These are phyloP conservation scores for Debaryomyces sp. DNA, from an alignment of 1,139 yeast species.

Conservation along the genomic window DNA sequence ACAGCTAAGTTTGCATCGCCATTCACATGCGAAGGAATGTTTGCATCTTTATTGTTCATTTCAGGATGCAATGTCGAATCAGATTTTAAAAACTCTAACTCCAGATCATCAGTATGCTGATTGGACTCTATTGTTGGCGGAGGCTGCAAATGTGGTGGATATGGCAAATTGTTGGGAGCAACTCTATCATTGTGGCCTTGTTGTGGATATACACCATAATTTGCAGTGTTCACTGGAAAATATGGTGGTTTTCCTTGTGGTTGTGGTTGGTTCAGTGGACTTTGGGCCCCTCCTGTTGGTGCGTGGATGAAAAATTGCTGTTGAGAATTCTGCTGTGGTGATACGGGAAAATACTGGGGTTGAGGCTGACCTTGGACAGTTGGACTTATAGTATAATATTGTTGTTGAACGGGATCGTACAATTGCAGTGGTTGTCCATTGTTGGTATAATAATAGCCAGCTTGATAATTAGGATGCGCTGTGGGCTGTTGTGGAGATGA, in stretches of 20 bases:
- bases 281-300: slow-evolving; percentile 6
- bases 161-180: slow-evolving; percentile 9
- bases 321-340: slow-evolving; percentile 30
- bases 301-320: slow-evolving; percentile 10
- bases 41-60: background rate
- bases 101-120: background rate
- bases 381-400: slow-evolving; percentile 46
- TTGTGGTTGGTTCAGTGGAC: background rate
- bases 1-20: background rate
- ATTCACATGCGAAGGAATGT: background rate
- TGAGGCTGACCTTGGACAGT: slow-evolving; percentile 23
- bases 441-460: slow-evolving; percentile 22
- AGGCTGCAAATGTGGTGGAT: slow-evolving; percentile 10
- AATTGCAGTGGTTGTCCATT: slow-evolving; percentile 40
- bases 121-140: slow-evolving; percentile 1
- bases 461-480: slow-evolving; percentile 16
- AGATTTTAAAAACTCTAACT: background rate
- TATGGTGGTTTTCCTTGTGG: slow-evolving; percentile 7
- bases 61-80: background rate
- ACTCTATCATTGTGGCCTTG: slow-evolving; percentile 1
- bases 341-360: slow-evolving; percentile 44
- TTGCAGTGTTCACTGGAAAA: slow-evolving; percentile 20
- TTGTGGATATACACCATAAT: slow-evolving; percentile 20
- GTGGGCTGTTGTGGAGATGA: slow-evolving; percentile 22
- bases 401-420: slow-evolving; percentile 51